These are phyloP conservation scores for Eucalyptus curtisii DNA, from an alignment of 345 rosid species.

Conservation along the genomic window DNA sequence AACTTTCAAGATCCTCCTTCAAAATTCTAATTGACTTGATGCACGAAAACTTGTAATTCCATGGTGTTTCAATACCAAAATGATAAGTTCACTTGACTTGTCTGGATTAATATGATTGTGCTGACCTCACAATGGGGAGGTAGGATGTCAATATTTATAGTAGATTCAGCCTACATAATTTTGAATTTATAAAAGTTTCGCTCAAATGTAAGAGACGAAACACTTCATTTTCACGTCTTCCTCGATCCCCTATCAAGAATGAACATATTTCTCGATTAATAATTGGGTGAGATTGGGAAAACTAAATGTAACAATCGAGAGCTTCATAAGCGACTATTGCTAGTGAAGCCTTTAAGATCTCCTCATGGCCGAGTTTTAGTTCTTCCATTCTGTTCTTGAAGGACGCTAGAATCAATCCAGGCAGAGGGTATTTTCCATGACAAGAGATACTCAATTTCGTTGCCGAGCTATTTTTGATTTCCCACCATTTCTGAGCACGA, in stretches of 20 bases:
- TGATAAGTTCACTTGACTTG: background rate
- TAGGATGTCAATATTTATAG: background rate
- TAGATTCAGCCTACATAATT: background rate
- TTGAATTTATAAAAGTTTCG: background rate
- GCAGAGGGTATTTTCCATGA: background rate
- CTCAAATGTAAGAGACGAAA: background rate
- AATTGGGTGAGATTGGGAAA: background rate
- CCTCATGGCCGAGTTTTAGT: background rate
- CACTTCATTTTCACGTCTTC: background rate
- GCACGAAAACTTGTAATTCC: background rate
- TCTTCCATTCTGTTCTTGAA: background rate
- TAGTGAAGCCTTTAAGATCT: background rate
- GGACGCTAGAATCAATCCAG: background rate
- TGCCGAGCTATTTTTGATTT: background rate
- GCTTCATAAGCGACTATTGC: background rate
- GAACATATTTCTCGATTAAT: background rate
- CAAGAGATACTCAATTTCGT: background rate
- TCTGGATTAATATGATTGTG: background rate
- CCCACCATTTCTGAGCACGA: background rate
- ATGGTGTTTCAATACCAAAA: background rate
- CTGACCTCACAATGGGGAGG: too few species aligned
- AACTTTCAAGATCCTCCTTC: background rate
- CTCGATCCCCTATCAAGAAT: background rate
- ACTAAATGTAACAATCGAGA: background rate
- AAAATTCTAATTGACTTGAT: background rate